Conservation (phyloP, 2,329 filamentous ascomycete species). For the Trichoderma koningiopsis region DNA sequence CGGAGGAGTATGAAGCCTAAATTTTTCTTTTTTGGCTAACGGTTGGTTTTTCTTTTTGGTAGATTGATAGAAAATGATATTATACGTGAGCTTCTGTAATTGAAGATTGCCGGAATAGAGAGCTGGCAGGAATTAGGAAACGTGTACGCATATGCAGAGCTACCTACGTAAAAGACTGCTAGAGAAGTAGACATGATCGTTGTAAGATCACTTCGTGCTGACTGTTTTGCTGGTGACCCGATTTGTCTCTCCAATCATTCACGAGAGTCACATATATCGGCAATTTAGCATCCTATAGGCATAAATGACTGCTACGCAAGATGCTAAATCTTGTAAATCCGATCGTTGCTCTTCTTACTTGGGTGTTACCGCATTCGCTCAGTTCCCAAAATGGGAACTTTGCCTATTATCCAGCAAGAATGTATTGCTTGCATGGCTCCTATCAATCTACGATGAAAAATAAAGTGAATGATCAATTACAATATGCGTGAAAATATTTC, state of each 20-base stretch:
- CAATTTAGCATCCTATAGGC: too few relatives aligned
- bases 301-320: not conserved
- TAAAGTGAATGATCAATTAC: not conserved
- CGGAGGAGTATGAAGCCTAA: conserved; percentile 16
- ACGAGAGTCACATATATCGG: not conserved
- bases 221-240: not conserved
- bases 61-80: not conserved
- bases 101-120: not conserved
- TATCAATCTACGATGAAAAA: not conserved
- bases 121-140: not conserved
- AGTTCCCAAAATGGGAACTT: not conserved
- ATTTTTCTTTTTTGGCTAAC: not conserved
- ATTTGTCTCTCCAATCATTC: not conserved
- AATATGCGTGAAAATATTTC: not conserved
- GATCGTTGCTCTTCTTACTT: not conserved
- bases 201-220: too few relatives aligned
- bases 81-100: not conserved
- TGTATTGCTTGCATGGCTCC: not conserved
- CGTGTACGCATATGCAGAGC: too few relatives aligned
- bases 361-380: not conserved
- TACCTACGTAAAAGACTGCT: too few relatives aligned
- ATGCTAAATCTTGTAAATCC: not conserved
- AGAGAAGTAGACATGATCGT: too few relatives aligned
- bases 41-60: not conserved
- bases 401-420: not conserved